Base-by-base conservation (phyloP, 2,329 filamentous ascomycete species). In the Monosporascus sp. region DNA sequence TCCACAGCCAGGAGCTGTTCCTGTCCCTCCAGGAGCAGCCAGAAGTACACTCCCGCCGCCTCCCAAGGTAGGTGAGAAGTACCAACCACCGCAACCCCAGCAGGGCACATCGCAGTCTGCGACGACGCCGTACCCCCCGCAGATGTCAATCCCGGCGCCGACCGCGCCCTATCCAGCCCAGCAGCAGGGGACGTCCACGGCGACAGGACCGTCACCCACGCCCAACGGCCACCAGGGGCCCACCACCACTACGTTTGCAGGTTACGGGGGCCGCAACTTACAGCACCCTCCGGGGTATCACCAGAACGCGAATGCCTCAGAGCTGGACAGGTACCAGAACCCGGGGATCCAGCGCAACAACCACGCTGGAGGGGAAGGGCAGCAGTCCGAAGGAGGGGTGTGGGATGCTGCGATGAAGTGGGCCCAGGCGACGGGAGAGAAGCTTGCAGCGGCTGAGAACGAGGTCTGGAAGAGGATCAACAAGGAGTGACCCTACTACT, bases 391-490 rank as follows among this genome's bases (percentile, higher is more conserved):
- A 18, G 72, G 74, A 3, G 74, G 77, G n/a, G 69, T 83, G 6
- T 83, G 80, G 79, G 74, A 74, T 52, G 69, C 77, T 47, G 81
- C 81, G 11, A 82, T 79, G 72, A 83, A 80, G 66, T 77, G 79
- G 74, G 80, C 78, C 46, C 71, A 75, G 54, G 76, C 75, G 36
- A 82, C 82, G 7, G 82, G 82, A 49, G 77, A 78, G 56, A 81
- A 77, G 64, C 67, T 86, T 27, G 78, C 76, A 8, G 79, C 77
- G 15, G 81, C 80, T 15, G 83, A 86, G 71, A 73, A 71, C 49
- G 81, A 85, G 67, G 77, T 86, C 24, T 86, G 83, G 83, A 79
- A 77, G 68, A 78, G 76, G 63, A 81, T 86, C 64, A 85, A 82
- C 69, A 83, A 81, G 69, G 73, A 79, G 48, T 78, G 73, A 63